A percentile compares a stretch with the other conserved stretches of the same genome.
Conservation (phyloP, 1,284 basidiomycete species). For the Cryptococcus hybrid region DNA sequence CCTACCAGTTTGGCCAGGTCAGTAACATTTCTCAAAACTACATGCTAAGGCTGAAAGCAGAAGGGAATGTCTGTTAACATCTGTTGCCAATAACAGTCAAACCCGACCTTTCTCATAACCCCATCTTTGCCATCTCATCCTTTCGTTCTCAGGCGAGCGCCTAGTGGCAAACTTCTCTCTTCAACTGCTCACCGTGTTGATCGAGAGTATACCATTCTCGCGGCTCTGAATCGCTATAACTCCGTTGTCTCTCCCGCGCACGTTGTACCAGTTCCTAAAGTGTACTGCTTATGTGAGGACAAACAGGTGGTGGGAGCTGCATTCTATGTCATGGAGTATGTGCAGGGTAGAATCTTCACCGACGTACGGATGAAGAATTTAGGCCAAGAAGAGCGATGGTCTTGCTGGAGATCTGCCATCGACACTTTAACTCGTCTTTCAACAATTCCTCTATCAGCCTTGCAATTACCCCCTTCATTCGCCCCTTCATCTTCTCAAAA, state of each 20-base stretch:
- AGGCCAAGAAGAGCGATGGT: constrained; percentile 58
- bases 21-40: background rate
- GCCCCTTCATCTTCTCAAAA: constrained; percentile 59
- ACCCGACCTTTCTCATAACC: constrained; percentile 75
- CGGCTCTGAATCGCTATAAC: constrained; percentile 73
- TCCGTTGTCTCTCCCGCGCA: constrained; percentile 21
- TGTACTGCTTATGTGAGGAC: constrained; percentile 81
- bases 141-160: constrained; percentile 85
- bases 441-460: constrained; percentile 63
- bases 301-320: constrained; percentile 73
- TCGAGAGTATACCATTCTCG: constrained; percentile 80
- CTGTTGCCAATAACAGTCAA: constrained; percentile 61
- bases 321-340: constrained; percentile 95
- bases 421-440: constrained; percentile 71
- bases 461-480: constrained; percentile 70
- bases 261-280: constrained; percentile 77
- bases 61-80: background rate
- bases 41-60: background rate
- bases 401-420: constrained; percentile 77
- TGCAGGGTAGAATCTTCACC: constrained; percentile 90
- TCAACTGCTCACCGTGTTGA: constrained; percentile 92
- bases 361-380: constrained; percentile 74
- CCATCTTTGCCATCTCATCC: constrained; percentile 12
- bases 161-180: constrained; percentile 80
- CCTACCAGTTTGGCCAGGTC: constrained; percentile 69